phyloP scores from a whole-genome alignment of 2,329 filamentous ascomycete species.

The Aspergillus fischeri region DNA sequence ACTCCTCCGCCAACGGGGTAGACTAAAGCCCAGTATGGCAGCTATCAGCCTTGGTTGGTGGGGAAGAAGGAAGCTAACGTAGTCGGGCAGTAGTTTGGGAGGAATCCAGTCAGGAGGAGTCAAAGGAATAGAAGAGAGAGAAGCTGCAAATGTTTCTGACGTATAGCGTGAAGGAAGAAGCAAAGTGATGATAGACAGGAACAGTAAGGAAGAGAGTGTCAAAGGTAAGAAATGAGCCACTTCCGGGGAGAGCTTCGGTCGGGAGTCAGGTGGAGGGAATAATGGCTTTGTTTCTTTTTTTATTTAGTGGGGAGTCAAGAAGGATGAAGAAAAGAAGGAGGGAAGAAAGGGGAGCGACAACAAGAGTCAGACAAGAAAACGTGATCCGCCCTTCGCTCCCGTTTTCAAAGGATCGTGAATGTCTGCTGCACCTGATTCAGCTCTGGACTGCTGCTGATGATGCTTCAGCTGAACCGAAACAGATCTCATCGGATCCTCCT shows the following conservation, averaged over 20 bases:
- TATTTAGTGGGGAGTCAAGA: background rate
- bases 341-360: slow-evolving; percentile 2
- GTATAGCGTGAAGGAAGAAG: background rate
- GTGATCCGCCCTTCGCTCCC: background rate
- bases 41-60: background rate
- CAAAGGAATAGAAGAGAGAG: background rate
- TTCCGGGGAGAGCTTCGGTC: background rate
- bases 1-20: background rate
- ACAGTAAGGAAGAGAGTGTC: slow-evolving; percentile 1
- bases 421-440: background rate
- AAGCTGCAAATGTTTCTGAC: too few relatives aligned
- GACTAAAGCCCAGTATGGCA: background rate
- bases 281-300: slow-evolving; percentile 15
- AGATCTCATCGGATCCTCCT: background rate
- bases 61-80: background rate
- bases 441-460: background rate
- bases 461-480: background rate
- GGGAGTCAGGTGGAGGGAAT: background rate
- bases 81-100: background rate
- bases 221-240: slow-evolving; percentile 1
- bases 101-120: background rate
- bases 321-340: background rate
- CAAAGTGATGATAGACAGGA: slow-evolving; percentile 2
- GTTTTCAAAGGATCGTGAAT: background rate
- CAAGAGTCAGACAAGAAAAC: slow-evolving; percentile 2